Evolutionary conservation across 116 monocot species (phyloP).

Genomic region (Posidonia oceanica): DNA sequence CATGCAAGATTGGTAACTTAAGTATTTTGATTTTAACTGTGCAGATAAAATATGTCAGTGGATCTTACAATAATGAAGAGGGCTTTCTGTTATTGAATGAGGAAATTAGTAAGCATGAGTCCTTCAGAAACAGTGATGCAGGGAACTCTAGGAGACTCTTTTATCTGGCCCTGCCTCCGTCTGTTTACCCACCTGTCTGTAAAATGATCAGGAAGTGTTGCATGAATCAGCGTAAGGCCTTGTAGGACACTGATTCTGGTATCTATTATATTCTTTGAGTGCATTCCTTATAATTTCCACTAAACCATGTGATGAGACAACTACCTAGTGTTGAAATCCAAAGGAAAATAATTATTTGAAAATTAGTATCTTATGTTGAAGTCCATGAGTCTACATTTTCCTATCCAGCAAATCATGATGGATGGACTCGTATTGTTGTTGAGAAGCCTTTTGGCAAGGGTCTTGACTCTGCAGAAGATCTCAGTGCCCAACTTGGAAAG

Average conservation of each 20-base stretch:
- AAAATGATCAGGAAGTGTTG: constrained; percentile 84
- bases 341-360: neutral
- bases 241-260: neutral
- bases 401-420: constrained; percentile 52
- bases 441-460: constrained; percentile 99
- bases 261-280: neutral
- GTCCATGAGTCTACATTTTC: neutral
- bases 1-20: too few relatives aligned
- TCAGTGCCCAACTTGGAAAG: constrained; percentile 82
- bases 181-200: constrained; percentile 91
- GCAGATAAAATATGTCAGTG: constrained; percentile 97
- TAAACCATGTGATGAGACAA: neutral
- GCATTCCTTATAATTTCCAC: neutral
- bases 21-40: neutral
- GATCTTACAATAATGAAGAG: constrained; percentile 72
- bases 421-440: constrained; percentile 91
- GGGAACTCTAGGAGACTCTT: constrained; percentile 82
- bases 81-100: constrained; percentile 67
- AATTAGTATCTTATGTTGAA: too few relatives aligned
- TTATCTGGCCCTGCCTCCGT: constrained; percentile 95
- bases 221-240: constrained; percentile 76
- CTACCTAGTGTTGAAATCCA: neutral
- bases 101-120: constrained; percentile 74
- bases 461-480: constrained; percentile 70
- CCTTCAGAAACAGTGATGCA: constrained; percentile 41